A percentile compares a stretch with the other conserved stretches of the same genome.
These are phyloP conservation scores for Exophiala spinifera DNA, from an alignment of 2,329 filamentous ascomycete genomes.

Conservation along the genomic window DNA sequence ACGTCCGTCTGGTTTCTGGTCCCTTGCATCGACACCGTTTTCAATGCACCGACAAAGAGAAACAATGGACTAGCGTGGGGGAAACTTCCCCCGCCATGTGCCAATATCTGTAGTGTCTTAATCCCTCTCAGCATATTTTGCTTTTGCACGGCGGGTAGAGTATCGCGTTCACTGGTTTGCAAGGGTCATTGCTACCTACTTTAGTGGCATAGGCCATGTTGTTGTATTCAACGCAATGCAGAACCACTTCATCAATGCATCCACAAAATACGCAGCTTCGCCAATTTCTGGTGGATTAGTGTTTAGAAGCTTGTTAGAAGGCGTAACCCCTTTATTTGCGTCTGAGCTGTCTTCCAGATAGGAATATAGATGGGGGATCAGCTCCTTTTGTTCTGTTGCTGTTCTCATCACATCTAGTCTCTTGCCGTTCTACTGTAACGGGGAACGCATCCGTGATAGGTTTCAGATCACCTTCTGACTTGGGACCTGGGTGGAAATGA, in stretches of 20 bases:
- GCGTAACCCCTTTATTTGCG: slow-evolving; percentile 50
- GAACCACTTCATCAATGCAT: slow-evolving; percentile 44
- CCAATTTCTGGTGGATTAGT: slow-evolving; percentile 49
- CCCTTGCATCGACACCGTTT: slow-evolving; percentile 44
- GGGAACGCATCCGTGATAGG: slow-evolving; percentile 45
- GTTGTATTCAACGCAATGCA: slow-evolving; percentile 53
- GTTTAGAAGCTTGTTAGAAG: slow-evolving; percentile 45
- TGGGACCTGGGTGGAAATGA: neutral
- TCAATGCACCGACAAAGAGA: slow-evolving; percentile 30
- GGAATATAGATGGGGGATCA: slow-evolving; percentile 43
- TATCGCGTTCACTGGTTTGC: slow-evolving; percentile 51
- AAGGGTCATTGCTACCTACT: slow-evolving; percentile 44
- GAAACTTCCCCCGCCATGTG: slow-evolving; percentile 55
- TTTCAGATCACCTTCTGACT: slow-evolving; percentile 30
- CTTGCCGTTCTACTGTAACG: slow-evolving; percentile 49
- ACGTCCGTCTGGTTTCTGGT: slow-evolving; percentile 47
- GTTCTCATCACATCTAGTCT: slow-evolving; percentile 50
- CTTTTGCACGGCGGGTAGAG: slow-evolving; percentile 51
- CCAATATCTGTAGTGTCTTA: slow-evolving; percentile 42
- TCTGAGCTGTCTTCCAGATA: slow-evolving; percentile 39
- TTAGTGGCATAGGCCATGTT: slow-evolving; percentile 52
- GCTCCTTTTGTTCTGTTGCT: slow-evolving; percentile 46
- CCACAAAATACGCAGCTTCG: slow-evolving; percentile 47
- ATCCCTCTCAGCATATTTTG: slow-evolving; percentile 47
- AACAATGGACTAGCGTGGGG: slow-evolving; percentile 36